Percentiles rank a stretch among this genome's conserved stretches.
Evolutionary conservation across 1,284 basidiomycete species (phyloP).

Genomic region (Sporisorium iseilematis-ciliati): DNA sequence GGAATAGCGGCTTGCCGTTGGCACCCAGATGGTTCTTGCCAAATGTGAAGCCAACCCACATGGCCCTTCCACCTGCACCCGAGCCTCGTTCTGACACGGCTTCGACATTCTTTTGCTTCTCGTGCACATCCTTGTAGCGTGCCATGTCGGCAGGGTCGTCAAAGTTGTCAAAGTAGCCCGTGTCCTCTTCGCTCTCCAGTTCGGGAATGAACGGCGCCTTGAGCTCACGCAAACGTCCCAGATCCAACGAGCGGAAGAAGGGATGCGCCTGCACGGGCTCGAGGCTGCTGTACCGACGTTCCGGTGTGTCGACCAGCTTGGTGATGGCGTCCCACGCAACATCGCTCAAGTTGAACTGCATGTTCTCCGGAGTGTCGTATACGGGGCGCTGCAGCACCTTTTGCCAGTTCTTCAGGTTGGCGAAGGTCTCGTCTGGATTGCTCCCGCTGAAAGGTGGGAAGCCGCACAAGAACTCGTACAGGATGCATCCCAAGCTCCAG

Average conservation of each 20-base stretch:
- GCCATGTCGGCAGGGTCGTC: conserved; percentile 92
- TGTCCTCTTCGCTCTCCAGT: conserved; percentile 90
- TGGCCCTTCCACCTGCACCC: conserved; percentile 77
- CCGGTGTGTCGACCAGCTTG: conserved; percentile 81
- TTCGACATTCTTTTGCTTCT: conserved; percentile 96
- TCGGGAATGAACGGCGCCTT: conserved; percentile 96
- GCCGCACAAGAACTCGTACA: conserved; percentile 88
- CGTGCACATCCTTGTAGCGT: conserved; percentile 89
- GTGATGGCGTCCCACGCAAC: conserved; percentile 96
- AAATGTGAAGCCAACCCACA: conserved; percentile 98
- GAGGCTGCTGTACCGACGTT: conserved; percentile 81
- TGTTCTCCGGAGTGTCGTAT: conserved; percentile 94
- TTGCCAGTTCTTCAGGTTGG: conserved; percentile 97
- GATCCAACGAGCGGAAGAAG: conserved; percentile 84
- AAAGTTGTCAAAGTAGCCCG: conserved; percentile 99
- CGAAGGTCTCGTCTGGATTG: conserved; percentile 98
- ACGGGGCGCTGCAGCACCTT: conserved; percentile 88
- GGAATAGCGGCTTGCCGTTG: conserved; percentile 39
- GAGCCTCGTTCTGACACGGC: conserved; percentile 77
- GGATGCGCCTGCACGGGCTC: conserved; percentile 81
- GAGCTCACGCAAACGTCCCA: conserved; percentile 81
- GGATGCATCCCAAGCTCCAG: conserved; percentile 97
- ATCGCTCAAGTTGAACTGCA: conserved; percentile 96
- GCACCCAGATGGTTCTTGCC: conserved; percentile 64
- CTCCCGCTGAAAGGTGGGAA: conserved; percentile 98